Evolutionary conservation across 2,329 filamentous ascomycete species (phyloP).

Genomic region (Diplodia seriata): DNA sequence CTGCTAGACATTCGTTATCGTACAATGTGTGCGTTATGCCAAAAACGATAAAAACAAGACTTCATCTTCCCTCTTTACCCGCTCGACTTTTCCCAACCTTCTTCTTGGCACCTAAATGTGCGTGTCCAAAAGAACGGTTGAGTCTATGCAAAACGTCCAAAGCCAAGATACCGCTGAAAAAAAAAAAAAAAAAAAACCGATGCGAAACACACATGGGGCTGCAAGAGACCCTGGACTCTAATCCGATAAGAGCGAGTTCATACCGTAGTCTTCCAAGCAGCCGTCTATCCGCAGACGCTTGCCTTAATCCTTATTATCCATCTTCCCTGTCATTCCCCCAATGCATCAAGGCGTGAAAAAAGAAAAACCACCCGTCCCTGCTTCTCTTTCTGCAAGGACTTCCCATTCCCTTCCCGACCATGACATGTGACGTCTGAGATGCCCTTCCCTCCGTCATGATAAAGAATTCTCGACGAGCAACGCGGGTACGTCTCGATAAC

Average conservation of each 20-base stretch:
- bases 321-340: not conserved
- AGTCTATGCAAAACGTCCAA: not conserved
- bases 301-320: not conserved
- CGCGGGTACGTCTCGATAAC: not conserved
- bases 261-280: not conserved
- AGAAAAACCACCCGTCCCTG: not conserved
- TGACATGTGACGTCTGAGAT: slow-evolving; percentile 12
- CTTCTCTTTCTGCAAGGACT: not conserved
- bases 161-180: not conserved
- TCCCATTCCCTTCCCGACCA: not conserved
- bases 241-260: not conserved
- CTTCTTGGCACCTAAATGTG: not conserved
- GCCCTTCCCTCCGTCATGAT: slow-evolving; percentile 3
- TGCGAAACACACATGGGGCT: not conserved
- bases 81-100: not conserved
- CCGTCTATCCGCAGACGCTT: not conserved
- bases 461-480: slow-evolving; percentile 1
- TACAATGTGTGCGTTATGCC: slow-evolving; percentile 6
- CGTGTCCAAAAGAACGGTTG: not conserved
- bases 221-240: not conserved
- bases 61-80: not conserved
- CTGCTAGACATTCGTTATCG: slow-evolving; percentile 9
- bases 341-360: slow-evolving; percentile 4
- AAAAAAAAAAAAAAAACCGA: not conserved
- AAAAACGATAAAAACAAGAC: not conserved